Percentiles rank a stretch among this genome's conserved stretches.
Conservation (phyloP, 148 eudicot species). For the Cornus florida region DNA sequence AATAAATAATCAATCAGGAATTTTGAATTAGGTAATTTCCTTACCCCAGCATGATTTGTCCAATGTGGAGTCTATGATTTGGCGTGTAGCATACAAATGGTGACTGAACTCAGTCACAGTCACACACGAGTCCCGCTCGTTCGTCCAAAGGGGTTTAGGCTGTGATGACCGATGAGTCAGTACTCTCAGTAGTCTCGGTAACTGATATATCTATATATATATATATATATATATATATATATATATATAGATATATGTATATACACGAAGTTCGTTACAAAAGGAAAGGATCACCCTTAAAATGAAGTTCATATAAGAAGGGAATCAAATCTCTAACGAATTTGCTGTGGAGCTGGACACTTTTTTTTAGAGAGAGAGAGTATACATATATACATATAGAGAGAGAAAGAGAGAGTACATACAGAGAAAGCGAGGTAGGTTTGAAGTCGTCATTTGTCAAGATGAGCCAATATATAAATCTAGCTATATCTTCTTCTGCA, state of each 20-base stretch:
- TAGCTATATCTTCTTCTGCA: not conserved
- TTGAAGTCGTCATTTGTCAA: not conserved
- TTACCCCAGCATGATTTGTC: too few species aligned
- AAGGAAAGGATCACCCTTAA: not conserved
- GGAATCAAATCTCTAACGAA: not conserved
- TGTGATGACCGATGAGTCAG: not conserved
- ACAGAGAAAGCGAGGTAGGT: not conserved
- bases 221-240: not conserved
- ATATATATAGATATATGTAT: not conserved
- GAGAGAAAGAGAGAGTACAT: not conserved
- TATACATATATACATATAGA: too few species aligned
- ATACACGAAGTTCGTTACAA: not conserved
- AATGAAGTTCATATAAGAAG: not conserved
- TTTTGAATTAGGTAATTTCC: too few species aligned
- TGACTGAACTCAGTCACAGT: not conserved
- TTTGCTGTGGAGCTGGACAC: not conserved
- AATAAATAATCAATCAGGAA: too few species aligned
- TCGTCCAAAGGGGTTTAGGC: not conserved
- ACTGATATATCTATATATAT: not conserved
- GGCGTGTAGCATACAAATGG: not conserved
- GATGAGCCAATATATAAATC: not conserved
- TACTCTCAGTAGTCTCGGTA: not conserved
- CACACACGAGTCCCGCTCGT: constrained; percentile 1
- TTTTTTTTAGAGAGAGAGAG: too few species aligned
- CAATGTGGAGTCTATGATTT: not conserved